phyloP scores from a whole-genome alignment of 2,329 filamentous ascomycete genomes.

The Aaosphaeria arxii region DNA sequence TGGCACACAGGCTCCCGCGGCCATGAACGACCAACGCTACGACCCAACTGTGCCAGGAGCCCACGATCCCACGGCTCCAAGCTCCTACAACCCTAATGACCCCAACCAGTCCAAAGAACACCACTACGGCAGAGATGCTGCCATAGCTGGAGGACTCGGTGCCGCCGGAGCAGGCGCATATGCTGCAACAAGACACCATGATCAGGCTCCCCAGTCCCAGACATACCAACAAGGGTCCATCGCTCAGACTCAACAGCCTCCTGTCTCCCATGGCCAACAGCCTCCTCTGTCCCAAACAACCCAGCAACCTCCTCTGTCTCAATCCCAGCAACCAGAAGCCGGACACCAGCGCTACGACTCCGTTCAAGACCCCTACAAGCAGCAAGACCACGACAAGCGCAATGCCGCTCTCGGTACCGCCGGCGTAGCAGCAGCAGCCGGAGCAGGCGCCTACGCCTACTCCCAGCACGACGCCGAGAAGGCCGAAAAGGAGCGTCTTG shows the following conservation, averaged over 20 bases:
- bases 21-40: conserved; percentile 31
- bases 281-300: background rate
- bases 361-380: conserved; percentile 8
- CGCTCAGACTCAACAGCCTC: background rate
- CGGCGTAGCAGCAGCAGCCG: conserved; percentile 17
- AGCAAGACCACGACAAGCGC: conserved; percentile 17
- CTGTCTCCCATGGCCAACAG: background rate
- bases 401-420: conserved; percentile 19
- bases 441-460: conserved; percentile 16
- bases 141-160: conserved; percentile 13
- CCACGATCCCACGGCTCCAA: conserved; percentile 8
- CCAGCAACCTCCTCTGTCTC: background rate
- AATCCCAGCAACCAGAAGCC: background rate
- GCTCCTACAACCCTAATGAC: conserved; percentile 1
- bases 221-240: background rate
- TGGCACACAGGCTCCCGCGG: conserved; percentile 23
- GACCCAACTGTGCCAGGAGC: conserved; percentile 21
- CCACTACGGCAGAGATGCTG: conserved; percentile 16
- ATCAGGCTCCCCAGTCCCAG: background rate
- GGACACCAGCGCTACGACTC: conserved; percentile 18
- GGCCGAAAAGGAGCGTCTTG: conserved; percentile 21
- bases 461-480: conserved; percentile 25
- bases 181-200: background rate
- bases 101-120: conserved; percentile 3
- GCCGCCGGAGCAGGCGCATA: conserved; percentile 6